Evolutionary conservation across 371 early-diverging fungal species (phyloP).

Genomic region (Actinomucor elegans): DNA sequence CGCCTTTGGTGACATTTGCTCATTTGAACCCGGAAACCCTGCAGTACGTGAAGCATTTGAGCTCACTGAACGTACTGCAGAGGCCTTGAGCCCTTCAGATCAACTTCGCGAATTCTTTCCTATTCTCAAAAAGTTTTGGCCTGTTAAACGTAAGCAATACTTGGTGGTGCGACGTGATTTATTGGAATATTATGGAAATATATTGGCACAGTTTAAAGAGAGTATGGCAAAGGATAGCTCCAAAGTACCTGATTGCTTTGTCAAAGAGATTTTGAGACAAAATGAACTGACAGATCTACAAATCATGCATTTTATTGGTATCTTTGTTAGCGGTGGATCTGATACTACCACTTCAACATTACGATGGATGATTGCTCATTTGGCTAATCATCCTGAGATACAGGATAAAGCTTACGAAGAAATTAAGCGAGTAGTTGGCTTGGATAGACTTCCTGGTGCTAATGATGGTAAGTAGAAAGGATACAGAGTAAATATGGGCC

Average conservation of each 20-base stretch:
- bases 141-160: constrained; percentile 13
- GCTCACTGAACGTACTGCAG: constrained; percentile 35
- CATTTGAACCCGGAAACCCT: constrained; percentile 37
- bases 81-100: constrained; percentile 32
- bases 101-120: constrained; percentile 51
- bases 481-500: no score
- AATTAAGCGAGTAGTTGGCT: constrained; percentile 30
- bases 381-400: constrained; percentile 44
- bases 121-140: constrained; percentile 29
- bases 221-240: neutral
- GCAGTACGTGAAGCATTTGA: constrained; percentile 35
- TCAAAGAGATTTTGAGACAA: constrained; percentile 33
- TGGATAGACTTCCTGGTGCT: constrained; percentile 32
- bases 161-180: constrained; percentile 15
- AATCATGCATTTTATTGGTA: constrained; percentile 28
- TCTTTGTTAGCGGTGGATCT: constrained; percentile 52
- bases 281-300: constrained; percentile 36
- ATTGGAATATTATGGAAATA: constrained; percentile 28
- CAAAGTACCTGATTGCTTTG: constrained; percentile 34
- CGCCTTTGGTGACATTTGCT: constrained; percentile 37
- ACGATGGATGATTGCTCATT: constrained; percentile 41
- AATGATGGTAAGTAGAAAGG: constrained; percentile 35
- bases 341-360: constrained; percentile 47
- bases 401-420: constrained; percentile 45
- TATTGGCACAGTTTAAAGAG: constrained; percentile 24